Percentiles rank a stretch among this genome's conserved stretches.
These are phyloP conservation scores for Mycena alexandri DNA, from an alignment of 768 basidiomycete genomes.

Conservation along the genomic window DNA sequence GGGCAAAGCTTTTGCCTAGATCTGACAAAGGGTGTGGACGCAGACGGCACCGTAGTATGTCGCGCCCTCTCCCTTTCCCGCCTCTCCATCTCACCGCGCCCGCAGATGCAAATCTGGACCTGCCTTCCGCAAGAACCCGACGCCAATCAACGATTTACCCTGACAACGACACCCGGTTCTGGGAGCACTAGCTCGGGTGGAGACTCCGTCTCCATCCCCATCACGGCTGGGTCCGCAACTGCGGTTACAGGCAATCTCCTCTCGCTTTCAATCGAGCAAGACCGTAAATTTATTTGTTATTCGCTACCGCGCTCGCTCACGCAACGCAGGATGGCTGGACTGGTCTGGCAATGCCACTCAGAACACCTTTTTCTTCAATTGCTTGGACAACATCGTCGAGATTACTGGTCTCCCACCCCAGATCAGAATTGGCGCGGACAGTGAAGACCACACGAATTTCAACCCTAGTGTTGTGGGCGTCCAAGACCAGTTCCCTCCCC, in stretches of 20 bases:
- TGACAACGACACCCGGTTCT: slow-evolving; percentile 28
- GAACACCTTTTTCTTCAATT: slow-evolving; percentile 72
- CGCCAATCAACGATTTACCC: slow-evolving; percentile 27
- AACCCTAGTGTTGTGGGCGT: slow-evolving; percentile 61
- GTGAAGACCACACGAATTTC: slow-evolving; percentile 71
- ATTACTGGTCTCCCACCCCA: slow-evolving; percentile 68
- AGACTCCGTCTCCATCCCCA: slow-evolving; percentile 25
- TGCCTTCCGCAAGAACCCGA: slow-evolving; percentile 16
- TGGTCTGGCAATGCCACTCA: slow-evolving; percentile 67
- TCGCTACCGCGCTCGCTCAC: slow-evolving; percentile 10
- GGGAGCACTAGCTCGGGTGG: too few relatives aligned
- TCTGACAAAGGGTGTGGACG: slow-evolving; percentile 22
- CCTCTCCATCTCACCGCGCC: slow-evolving; percentile 16
- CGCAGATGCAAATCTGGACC: slow-evolving; percentile 32
- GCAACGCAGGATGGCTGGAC: slow-evolving; percentile 61
- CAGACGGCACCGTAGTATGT: slow-evolving; percentile 24
- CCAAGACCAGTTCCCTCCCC: slow-evolving; percentile 62
- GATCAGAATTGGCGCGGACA: slow-evolving; percentile 69
- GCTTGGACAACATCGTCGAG: slow-evolving; percentile 65
- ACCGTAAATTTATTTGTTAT: slow-evolving; percentile 48
- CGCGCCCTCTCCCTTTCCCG: slow-evolving; percentile 1
- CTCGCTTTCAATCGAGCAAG: slow-evolving; percentile 78
- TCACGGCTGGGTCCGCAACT: slow-evolving; percentile 27
- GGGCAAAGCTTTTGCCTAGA: slow-evolving; percentile 22
- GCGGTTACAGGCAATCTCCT: slow-evolving; percentile 56